Evolutionary conservation across 2,329 filamentous ascomycete species (phyloP).

Genomic region (Calonectria honghensis): DNA sequence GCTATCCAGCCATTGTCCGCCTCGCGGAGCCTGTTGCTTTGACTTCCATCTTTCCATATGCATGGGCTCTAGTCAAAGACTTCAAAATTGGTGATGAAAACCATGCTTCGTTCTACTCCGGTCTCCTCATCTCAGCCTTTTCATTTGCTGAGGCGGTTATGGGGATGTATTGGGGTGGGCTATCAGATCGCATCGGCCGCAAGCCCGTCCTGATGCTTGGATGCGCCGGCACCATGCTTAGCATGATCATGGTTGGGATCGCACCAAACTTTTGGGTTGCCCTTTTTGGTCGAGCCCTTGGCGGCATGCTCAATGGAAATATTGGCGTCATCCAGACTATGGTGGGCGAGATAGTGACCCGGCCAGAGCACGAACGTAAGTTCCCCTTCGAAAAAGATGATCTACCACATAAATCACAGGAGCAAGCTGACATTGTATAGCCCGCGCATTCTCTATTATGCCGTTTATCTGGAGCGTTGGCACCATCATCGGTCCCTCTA

Average conservation of each 20-base stretch:
- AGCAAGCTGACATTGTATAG: slow-evolving; percentile 62
- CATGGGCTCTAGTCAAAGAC: slow-evolving; percentile 87
- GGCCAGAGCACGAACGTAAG: slow-evolving; percentile 90
- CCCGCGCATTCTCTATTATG: slow-evolving; percentile 92
- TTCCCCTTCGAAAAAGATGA: slow-evolving; percentile 50
- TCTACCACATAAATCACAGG: background rate
- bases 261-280: slow-evolving; percentile 90
- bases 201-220: slow-evolving; percentile 91
- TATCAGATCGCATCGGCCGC: slow-evolving; percentile 88
- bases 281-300: slow-evolving; percentile 83
- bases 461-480: slow-evolving; percentile 95
- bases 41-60: slow-evolving; percentile 95
- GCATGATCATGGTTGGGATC: slow-evolving; percentile 88
- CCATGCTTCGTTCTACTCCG: slow-evolving; percentile 91
- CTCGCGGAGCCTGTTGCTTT: slow-evolving; percentile 94
- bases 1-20: slow-evolving; percentile 85
- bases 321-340: slow-evolving; percentile 94
- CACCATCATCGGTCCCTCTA: slow-evolving; percentile 90
- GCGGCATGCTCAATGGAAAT: slow-evolving; percentile 92
- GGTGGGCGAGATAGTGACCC: slow-evolving; percentile 90
- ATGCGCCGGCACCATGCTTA: slow-evolving; percentile 87
- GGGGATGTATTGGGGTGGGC: slow-evolving; percentile 90
- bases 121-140: slow-evolving; percentile 90
- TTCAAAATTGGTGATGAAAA: slow-evolving; percentile 82
- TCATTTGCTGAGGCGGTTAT: slow-evolving; percentile 88